Evolutionary conservation across 192 early-diverging fungal genomes (phyloP).

Genomic region (Phycomyces nitens): DNA sequence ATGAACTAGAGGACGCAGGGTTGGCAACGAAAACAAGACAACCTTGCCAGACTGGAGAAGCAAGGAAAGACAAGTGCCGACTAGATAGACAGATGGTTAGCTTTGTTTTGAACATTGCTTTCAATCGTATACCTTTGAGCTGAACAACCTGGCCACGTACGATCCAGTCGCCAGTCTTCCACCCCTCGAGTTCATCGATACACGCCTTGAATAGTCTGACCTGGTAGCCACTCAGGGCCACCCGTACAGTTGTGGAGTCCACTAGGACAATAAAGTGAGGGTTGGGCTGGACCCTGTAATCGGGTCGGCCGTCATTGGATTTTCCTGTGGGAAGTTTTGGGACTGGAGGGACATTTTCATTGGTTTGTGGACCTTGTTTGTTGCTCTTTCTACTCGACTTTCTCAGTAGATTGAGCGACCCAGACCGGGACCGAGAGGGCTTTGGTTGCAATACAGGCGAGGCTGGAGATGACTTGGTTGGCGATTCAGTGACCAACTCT

Average conservation of each 20-base stretch:
- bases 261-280: conserved; percentile 28
- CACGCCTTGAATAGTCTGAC: conserved; percentile 13
- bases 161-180: background rate
- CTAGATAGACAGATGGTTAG: background rate
- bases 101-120: conserved; percentile 2
- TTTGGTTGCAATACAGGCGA: background rate
- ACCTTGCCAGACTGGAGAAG: conserved; percentile 17
- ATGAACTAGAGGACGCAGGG: conserved; percentile 14
- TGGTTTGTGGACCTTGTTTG: background rate
- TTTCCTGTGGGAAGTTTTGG: background rate
- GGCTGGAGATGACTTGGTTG: background rate
- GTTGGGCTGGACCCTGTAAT: conserved; percentile 18
- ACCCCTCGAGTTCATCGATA: conserved; percentile 1
- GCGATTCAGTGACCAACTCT: background rate
- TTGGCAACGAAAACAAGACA: conserved; percentile 23
- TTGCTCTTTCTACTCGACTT: background rate
- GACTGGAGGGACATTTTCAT: background rate
- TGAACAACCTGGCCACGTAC: conserved; percentile 9
- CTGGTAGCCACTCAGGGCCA: conserved; percentile 18
- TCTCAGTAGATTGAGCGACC: background rate
- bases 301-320: conserved; percentile 2
- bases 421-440: background rate
- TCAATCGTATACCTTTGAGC: conserved; percentile 10
- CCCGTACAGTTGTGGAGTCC: background rate
- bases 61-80: conserved; percentile 11